phyloP scores from a whole-genome alignment of 352 stramenopile genomes.

The Phytophthora europaea region DNA sequence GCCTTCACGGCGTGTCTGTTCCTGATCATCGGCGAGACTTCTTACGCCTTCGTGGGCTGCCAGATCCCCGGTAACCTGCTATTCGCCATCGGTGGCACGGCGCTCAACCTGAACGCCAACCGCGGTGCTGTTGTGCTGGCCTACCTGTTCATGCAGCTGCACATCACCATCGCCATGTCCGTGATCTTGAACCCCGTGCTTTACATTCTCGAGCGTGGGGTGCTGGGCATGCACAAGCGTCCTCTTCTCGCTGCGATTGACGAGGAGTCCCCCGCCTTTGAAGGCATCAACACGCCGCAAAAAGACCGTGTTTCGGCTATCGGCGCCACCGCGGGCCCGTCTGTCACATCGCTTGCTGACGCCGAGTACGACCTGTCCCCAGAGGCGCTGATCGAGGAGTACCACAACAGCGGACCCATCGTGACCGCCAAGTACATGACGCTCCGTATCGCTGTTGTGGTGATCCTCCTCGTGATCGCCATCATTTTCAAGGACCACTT shows the following conservation, averaged over 20 bases:
- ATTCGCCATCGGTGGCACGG: constrained; percentile 60
- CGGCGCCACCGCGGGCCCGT: constrained; percentile 18
- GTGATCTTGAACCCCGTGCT: constrained; percentile 69
- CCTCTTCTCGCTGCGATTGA: constrained; percentile 26
- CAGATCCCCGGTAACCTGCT: constrained; percentile 73
- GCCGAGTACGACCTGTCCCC: constrained; percentile 47
- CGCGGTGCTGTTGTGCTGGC: constrained; percentile 61
- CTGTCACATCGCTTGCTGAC: constrained; percentile 44
- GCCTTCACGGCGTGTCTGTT: constrained; percentile 58
- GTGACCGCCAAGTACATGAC: constrained; percentile 57
- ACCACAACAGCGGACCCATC: constrained; percentile 48
- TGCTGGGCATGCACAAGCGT: constrained; percentile 73
- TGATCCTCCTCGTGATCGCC: constrained; percentile 55
- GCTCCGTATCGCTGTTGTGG: constrained; percentile 50
- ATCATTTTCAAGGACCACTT: constrained; percentile 78
- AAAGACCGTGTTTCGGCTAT: constrained; percentile 26
- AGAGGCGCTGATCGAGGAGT: constrained; percentile 45
- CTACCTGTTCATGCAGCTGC: constrained; percentile 74
- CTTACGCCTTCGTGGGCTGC: constrained; percentile 62
- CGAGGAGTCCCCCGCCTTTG: constrained; percentile 45
- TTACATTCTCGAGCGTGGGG: constrained; percentile 62
- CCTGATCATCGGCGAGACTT: constrained; percentile 55
- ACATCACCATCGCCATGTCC: constrained; percentile 71
- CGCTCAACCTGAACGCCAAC: constrained; percentile 54
- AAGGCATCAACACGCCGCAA: constrained; percentile 35